A percentile compares a stretch with the other conserved stretches of the same genome.
Evolutionary conservation across 805 yeast species (phyloP).

Genomic region (Ogataea trehalophila): DNA sequence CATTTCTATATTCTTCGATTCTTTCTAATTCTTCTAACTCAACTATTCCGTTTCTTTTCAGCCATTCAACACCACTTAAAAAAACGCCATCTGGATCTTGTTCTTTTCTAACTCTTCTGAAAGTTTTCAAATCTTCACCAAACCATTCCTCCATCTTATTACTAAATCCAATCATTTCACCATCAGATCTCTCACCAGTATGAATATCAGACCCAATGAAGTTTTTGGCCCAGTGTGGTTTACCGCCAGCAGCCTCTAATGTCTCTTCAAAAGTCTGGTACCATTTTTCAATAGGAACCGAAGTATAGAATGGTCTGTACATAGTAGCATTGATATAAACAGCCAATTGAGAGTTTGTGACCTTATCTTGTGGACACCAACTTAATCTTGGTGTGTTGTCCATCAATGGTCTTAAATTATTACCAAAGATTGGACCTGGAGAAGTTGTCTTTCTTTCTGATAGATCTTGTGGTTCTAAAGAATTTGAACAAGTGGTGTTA

Average conservation of each 20-base stretch:
- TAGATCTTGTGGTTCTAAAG: conserved; percentile 39
- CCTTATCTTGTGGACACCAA: conserved; percentile 47
- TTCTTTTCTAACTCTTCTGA: conserved; percentile 57
- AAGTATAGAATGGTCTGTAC: conserved; percentile 85
- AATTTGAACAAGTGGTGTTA: conserved; percentile 57
- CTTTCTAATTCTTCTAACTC: conserved; percentile 23
- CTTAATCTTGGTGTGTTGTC: conserved; percentile 73
- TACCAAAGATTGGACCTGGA: conserved; percentile 82
- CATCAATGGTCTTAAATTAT: conserved; percentile 71
- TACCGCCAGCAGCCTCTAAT: conserved; percentile 75
- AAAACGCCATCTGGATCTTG: conserved; percentile 83
- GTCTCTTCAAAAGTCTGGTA: conserved; percentile 76
- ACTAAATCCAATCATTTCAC: conserved; percentile 78
- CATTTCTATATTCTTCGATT: conserved; percentile 10
- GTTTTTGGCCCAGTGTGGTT: conserved; percentile 98
- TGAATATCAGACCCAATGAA: conserved; percentile 55
- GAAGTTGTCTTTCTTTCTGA: conserved; percentile 45
- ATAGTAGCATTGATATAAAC: conserved; percentile 89
- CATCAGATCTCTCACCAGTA: conserved; percentile 45
- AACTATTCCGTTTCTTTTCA: conserved; percentile 69
- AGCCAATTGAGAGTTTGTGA: conserved; percentile 73
- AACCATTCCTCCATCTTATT: conserved; percentile 71
- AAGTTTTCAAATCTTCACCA: conserved; percentile 61
- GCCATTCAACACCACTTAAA: conserved; percentile 75
- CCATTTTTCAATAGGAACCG: conserved; percentile 77